Evolutionary conservation across 441 rosid genomes (phyloP), one percentile per base, ranked within the genome.

Genomic region (Gossypium schwendimanii): DNA sequence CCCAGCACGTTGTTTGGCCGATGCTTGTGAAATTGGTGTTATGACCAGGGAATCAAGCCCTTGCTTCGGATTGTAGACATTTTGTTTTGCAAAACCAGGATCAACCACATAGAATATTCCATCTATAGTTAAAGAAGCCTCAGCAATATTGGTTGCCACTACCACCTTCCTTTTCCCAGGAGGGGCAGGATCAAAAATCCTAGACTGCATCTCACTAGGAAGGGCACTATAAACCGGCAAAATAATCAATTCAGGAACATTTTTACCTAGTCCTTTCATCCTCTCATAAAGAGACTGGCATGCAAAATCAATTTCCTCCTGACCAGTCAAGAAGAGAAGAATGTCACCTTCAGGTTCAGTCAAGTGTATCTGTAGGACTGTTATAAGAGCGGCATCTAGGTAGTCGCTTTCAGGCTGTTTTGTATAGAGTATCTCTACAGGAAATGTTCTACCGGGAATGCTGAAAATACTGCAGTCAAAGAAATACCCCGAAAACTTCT

Each of bases 231-330:
- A 92, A 69, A 89, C 96, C n/a, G 98, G 98, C 62, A 89, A 80
- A 36, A 92, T 88, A 73, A 91, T 91, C 69, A 92, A 84, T 75
- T 92, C 98, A 0, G 96, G 94, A 70, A 92, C 94, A 76, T 91
- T 62, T 62, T 62, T 62, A 62, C 67, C 67, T 17, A 62, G 49
- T 18, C 67, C 67, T 62, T 62, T 36, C 93, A 89, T 92, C 71
- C 95, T 84, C 77, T 89, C 97, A 76, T 89, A 89, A 44, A 92
- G 88, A 75, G 93, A 89, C 65, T 88, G 91, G 61, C 96, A 91
- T 12, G 98, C 97, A 85, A 88, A 88, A 81, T 93, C 97, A 59
- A 93, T 91, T 82, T 93, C 98, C 85, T 91, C 98, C 81, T 91
- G 97, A 64, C 97, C 95, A 33, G 98, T 93, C 87, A 93, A 80